These are phyloP conservation scores for Fusarium brevicatenulatum DNA, from an alignment of 2,329 filamentous ascomycete species.

Conservation along the genomic window DNA sequence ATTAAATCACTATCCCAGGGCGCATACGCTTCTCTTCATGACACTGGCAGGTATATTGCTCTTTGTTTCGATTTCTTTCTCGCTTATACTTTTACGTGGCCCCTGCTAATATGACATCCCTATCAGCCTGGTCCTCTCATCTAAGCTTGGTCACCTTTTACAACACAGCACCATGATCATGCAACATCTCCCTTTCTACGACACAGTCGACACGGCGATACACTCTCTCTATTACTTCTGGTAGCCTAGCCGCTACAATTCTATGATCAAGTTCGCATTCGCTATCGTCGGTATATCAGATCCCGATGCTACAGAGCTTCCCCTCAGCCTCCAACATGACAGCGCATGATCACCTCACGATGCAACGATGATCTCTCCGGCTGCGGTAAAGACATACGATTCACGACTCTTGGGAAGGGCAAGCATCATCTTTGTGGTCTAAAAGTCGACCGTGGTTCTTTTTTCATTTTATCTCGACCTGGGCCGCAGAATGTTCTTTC, in stretches of 20 bases:
- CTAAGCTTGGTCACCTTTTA: constrained; percentile 31
- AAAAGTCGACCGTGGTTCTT: constrained; percentile 32
- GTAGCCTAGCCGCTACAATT: background rate
- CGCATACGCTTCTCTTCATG: background rate
- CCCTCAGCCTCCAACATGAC: constrained; percentile 28
- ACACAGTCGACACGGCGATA: background rate
- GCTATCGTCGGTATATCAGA: constrained; percentile 2
- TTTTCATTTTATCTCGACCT: constrained; percentile 38
- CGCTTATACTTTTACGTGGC: background rate
- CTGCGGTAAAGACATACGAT: background rate
- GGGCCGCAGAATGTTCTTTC: constrained; percentile 39
- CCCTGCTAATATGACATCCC: constrained; percentile 30
- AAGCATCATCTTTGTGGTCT: constrained; percentile 17
- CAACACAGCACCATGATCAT: constrained; percentile 3
- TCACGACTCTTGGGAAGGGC: constrained; percentile 2
- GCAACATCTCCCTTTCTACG: constrained; percentile 1
- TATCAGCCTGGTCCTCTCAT: constrained; percentile 22
- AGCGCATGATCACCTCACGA: constrained; percentile 25
- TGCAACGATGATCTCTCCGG: background rate
- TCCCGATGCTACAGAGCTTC: constrained; percentile 22
- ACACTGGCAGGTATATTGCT: background rate
- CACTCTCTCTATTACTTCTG: background rate
- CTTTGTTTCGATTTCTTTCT: background rate
- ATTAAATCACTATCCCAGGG: background rate
- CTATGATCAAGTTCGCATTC: background rate